Percentiles rank a stretch among this genome's conserved stretches.
These are phyloP conservation scores for Pascua guehoae DNA, from an alignment of 1,284 basidiomycete species.

Conservation along the genomic window DNA sequence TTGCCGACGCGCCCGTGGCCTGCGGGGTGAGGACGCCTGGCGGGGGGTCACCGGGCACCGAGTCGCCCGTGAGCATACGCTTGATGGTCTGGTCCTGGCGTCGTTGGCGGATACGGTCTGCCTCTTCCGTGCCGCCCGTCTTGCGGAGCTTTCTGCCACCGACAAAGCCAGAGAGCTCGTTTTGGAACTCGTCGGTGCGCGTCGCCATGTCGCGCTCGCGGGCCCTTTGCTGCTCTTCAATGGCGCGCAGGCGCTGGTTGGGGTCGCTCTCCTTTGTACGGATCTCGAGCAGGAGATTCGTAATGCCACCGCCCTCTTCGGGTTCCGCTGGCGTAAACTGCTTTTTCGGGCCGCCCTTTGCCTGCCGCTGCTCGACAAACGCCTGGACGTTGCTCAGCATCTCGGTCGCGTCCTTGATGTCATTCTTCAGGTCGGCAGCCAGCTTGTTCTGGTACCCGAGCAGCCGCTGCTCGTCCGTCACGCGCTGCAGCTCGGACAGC, in stretches of 20 bases:
- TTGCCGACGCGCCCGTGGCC: not conserved
- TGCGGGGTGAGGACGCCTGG: not conserved
- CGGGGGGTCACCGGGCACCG: conserved; percentile 5
- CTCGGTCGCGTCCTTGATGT: conserved; percentile 79
- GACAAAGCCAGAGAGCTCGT: conserved; percentile 79
- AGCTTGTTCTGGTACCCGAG: conserved; percentile 88
- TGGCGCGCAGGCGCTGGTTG: conserved; percentile 75
- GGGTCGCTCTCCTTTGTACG: conserved; percentile 76
- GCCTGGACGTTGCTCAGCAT: conserved; percentile 84
- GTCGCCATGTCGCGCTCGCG: conserved; percentile 68
- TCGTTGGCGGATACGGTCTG: conserved; percentile 75
- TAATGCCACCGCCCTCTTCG: conserved; percentile 53
- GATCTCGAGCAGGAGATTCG: conserved; percentile 73
- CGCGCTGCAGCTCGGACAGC: conserved; percentile 92
- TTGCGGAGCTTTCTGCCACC: conserved; percentile 77
- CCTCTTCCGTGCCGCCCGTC: conserved; percentile 91
- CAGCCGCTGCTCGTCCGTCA: conserved; percentile 96
- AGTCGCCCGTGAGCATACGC: conserved; percentile 65
- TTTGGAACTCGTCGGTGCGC: conserved; percentile 64
- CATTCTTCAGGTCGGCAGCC: conserved; percentile 80
- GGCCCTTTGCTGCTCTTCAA: conserved; percentile 75
- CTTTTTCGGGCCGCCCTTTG: conserved; percentile 36
- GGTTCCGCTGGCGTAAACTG: conserved; percentile 22
- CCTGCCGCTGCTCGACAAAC: conserved; percentile 67
- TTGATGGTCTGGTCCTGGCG: conserved; percentile 77